Base-by-base conservation (phyloP, 2,329 filamentous ascomycete species). In the Berkeleyomyces rouxiae region DNA sequence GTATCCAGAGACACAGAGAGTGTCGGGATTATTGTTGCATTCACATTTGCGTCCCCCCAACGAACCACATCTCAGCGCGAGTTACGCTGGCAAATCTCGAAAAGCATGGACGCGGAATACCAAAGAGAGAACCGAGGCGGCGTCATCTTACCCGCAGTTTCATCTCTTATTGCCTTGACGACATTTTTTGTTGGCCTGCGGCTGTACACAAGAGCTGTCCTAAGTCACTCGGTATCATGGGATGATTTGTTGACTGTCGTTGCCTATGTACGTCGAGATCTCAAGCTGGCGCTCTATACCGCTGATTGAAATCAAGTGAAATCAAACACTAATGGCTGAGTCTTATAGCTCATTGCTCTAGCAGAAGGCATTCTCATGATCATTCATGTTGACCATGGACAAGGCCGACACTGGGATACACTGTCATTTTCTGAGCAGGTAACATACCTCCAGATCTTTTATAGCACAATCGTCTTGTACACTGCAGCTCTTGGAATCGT, bases 391-490 rank as follows among this genome's bases (percentile, higher is more conserved):
- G 55, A 64, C 7, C 59, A 64, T 13, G 63, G 63, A 11, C 63
- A 64, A 31, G 63, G 63, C 6, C 44, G 36, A 36, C 63, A 64
- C 39, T 64, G 63, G 63, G 31, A 58, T 31, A 55, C 59, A n/a
- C 46, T 64, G 7, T 57, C 59, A 33, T 1, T 53, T 16, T 42
- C 36, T 4, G 59, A 33, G 2, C 59, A 64, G 40, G 31, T n/a
- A 7, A 64, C n/a, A n/a, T 64, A 61, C 44, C 51, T 62, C 13
- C 58, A 70, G 67, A 66, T 60, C 10, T 66, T 70, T 36, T 70
- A 65, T 47, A 7, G 65, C 33, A 62, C 66, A 3, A 66, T 70
- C 10, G 59, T 70, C 9, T 47, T 66, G 42, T 70, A 70, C 63
- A 67, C 67, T 53, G 31, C 65, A 4, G 63, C 64, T 40, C 63